Conservation (phyloP, 306 rosid genomes). For the Trichosanthes cucumerina region DNA sequence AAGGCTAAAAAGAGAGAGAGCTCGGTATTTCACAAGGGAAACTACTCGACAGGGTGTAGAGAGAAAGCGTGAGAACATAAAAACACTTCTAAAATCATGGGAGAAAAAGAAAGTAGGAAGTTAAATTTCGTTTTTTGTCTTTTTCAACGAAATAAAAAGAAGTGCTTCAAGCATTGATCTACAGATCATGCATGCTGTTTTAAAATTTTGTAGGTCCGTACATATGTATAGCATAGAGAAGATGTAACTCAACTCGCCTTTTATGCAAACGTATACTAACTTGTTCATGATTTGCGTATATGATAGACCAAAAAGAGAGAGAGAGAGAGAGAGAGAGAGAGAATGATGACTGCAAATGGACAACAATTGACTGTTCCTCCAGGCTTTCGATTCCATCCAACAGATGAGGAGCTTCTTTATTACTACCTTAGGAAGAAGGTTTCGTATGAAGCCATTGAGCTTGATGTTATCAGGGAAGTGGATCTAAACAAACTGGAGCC, state of each 20-base stretch:
- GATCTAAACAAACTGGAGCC: conserved; percentile 96
- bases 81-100: background rate
- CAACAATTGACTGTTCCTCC: conserved; percentile 75
- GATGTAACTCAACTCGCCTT: background rate
- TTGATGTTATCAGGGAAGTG: conserved; percentile 83
- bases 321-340: background rate
- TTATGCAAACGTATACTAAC: background rate
- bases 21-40: no score
- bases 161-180: background rate
- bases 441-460: conserved; percentile 87
- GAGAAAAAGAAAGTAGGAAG: background rate
- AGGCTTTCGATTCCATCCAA: conserved; percentile 90
- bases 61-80: background rate
- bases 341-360: conserved; percentile 60
- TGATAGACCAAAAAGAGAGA: background rate
- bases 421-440: conserved; percentile 92
- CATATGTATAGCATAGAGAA: no score
- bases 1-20: no score
- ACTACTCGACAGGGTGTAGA: no score
- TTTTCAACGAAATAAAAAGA: background rate
- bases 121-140: background rate
- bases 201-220: background rate
- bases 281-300: background rate
- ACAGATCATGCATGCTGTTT: background rate
- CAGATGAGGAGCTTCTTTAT: conserved; percentile 96